phyloP scores from a whole-genome alignment of 2,329 filamentous ascomycete genomes.

The Cladosporium sp. region DNA sequence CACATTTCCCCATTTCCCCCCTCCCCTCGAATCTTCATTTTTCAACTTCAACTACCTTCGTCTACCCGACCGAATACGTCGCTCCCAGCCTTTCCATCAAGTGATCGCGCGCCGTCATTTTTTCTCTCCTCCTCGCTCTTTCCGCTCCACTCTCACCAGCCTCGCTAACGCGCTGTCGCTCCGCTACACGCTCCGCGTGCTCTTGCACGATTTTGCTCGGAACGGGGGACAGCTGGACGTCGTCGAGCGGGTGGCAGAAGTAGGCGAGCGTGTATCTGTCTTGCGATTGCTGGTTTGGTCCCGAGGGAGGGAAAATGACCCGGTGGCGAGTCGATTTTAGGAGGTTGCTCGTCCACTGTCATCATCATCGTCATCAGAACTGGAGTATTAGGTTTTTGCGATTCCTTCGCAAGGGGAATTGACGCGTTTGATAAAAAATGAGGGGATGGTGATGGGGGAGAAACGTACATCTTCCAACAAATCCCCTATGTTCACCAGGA shows the following conservation, averaged over 20 bases:
- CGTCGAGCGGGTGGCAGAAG: conserved; percentile 60
- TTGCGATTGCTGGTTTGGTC: conserved; percentile 31
- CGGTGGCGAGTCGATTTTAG: conserved; percentile 85
- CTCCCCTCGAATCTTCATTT: neutral
- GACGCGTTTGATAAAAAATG: too few species aligned
- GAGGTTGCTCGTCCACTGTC: conserved; percentile 75
- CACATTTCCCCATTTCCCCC: neutral
- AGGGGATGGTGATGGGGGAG: neutral
- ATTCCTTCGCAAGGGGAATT: too few species aligned
- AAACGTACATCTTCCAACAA: conserved; percentile 57
- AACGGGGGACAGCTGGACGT: conserved; percentile 50
- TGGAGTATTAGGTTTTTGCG: too few species aligned
- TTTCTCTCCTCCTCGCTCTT: conserved; percentile 34
- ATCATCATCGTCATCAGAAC: neutral
- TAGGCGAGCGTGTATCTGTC: conserved; percentile 58
- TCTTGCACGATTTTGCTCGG: conserved; percentile 48
- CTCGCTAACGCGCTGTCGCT: too few species aligned
- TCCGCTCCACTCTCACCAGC: conserved; percentile 25
- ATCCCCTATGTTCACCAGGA: conserved; percentile 69
- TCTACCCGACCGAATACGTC: conserved; percentile 48
- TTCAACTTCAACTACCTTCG: neutral
- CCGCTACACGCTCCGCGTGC: conserved; percentile 31
- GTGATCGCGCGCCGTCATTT: conserved; percentile 57
- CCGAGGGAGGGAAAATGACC: conserved; percentile 63
- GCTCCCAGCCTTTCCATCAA: conserved; percentile 53